phyloP scores from a whole-genome alignment of 202 grass and related monocot species.

The Hordeum pubiflorum region DNA sequence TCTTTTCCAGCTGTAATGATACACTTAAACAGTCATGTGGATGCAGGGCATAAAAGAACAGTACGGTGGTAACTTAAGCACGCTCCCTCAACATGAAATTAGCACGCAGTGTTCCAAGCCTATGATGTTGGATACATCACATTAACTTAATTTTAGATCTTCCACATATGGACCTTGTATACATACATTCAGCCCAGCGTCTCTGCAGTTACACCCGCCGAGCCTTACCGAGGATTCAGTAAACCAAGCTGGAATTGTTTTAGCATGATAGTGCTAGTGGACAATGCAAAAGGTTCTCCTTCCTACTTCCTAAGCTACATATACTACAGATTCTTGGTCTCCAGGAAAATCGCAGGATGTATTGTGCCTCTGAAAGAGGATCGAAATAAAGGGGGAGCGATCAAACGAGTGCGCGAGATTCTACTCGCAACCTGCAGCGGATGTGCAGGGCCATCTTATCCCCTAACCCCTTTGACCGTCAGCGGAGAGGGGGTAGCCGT shows the following conservation, averaged over 20 bases:
- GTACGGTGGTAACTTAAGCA: not conserved
- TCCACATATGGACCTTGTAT: not conserved
- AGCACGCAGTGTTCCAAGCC: not conserved
- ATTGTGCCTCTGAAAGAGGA: not conserved
- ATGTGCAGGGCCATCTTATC: not conserved
- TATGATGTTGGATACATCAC: not conserved
- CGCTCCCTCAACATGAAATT: not conserved
- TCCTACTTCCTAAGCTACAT: no score
- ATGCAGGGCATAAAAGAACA: not conserved
- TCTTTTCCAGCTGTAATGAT: conserved; percentile 71
- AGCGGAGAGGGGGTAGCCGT: no score
- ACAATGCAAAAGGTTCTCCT: not conserved
- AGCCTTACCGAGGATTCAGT: not conserved
- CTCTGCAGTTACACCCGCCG: not conserved
- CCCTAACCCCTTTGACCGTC: not conserved
- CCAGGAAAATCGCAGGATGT: not conserved
- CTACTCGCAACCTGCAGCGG: not conserved
- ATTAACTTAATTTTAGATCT: not conserved
- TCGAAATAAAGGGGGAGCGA: not conserved
- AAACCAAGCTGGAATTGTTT: not conserved
- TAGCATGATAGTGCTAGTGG: not conserved
- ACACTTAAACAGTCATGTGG: not conserved
- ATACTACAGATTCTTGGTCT: not conserved
- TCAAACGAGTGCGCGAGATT: not conserved
- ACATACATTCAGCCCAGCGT: not conserved